Percentiles rank a stretch among this genome's conserved stretches.
phyloP scores from a whole-genome alignment of 23 red algal genomes.

The Gracilariopsis chorda region DNA sequence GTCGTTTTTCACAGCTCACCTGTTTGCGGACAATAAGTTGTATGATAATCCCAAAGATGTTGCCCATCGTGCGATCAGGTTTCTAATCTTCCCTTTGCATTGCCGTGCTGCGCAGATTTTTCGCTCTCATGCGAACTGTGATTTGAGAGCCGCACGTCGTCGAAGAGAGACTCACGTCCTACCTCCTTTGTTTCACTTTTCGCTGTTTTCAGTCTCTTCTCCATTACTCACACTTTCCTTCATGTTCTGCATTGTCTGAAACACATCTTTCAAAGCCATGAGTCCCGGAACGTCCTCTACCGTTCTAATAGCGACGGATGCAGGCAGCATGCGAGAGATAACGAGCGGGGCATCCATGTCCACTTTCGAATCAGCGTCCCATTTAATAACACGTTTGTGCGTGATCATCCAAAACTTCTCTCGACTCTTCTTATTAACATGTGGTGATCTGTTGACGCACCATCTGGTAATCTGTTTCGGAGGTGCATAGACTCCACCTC shows the following conservation, averaged over 20 bases:
- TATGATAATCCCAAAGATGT: too few relatives aligned
- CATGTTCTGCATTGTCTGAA: slow-evolving; percentile 18
- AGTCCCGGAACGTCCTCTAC: slow-evolving; percentile 38
- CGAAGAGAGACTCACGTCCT: too few relatives aligned
- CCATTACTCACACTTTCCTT: too few relatives aligned
- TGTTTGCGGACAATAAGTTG: too few relatives aligned
- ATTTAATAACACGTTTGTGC: slow-evolving; percentile 48
- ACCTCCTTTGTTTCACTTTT: too few relatives aligned
- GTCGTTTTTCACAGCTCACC: too few relatives aligned
- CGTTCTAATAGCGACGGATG: slow-evolving; percentile 50
- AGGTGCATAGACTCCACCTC: slow-evolving; percentile 29
- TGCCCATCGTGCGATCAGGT: too few relatives aligned
- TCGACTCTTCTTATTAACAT: slow-evolving; percentile 75
- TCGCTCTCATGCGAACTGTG: too few relatives aligned
- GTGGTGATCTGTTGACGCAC: slow-evolving; percentile 75
- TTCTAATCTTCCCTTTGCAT: too few relatives aligned
- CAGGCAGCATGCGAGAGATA: slow-evolving; percentile 36
- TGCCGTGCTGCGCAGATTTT: too few relatives aligned
- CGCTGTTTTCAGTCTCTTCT: too few relatives aligned
- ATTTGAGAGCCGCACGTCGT: too few relatives aligned
- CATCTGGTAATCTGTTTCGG: slow-evolving; percentile 62
- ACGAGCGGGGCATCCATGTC: slow-evolving; percentile 24
- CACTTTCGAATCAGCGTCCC: slow-evolving; percentile 49
- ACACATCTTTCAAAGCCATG: slow-evolving; percentile 42
- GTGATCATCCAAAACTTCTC: slow-evolving; percentile 77